A percentile compares a stretch with the other conserved stretches of the same genome.
phyloP scores from a whole-genome alignment of 495 filamentous ascomycete species.

The Chaetomium fimeti region DNA sequence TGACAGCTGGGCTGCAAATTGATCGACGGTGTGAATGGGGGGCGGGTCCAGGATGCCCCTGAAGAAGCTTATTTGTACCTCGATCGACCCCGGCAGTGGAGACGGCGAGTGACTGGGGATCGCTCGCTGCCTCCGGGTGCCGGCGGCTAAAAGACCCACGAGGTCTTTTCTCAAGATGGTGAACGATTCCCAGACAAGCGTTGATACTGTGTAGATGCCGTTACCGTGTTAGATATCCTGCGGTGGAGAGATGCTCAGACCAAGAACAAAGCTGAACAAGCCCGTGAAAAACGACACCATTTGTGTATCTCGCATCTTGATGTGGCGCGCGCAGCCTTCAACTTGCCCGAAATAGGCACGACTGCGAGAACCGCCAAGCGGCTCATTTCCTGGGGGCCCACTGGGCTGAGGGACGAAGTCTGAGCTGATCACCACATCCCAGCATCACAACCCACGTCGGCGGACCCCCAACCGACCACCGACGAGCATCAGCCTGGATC shows the following conservation, averaged over 20 bases:
- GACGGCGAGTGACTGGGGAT: background rate
- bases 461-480: background rate
- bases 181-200: too few species aligned
- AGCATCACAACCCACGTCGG: background rate
- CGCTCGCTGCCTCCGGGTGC: too few species aligned
- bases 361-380: background rate
- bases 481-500: background rate
- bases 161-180: too few species aligned
- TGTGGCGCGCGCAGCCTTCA: background rate
- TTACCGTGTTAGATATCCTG: too few species aligned
- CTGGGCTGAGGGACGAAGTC: background rate
- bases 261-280: background rate
- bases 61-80: background rate
- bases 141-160: too few species aligned
- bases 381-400: slow-evolving; percentile 6
- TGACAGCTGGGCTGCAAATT: background rate
- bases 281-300: background rate
- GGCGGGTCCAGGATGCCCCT: background rate
- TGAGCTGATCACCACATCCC: background rate
- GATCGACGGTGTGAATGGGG: background rate
- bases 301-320: background rate
- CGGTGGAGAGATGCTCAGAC: background rate
- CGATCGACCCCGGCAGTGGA: background rate
- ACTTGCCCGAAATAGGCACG: slow-evolving; percentile 13
- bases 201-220: too few species aligned